phyloP scores from a whole-genome alignment of 1,284 basidiomycete species.

The Prillingera fragicola region DNA sequence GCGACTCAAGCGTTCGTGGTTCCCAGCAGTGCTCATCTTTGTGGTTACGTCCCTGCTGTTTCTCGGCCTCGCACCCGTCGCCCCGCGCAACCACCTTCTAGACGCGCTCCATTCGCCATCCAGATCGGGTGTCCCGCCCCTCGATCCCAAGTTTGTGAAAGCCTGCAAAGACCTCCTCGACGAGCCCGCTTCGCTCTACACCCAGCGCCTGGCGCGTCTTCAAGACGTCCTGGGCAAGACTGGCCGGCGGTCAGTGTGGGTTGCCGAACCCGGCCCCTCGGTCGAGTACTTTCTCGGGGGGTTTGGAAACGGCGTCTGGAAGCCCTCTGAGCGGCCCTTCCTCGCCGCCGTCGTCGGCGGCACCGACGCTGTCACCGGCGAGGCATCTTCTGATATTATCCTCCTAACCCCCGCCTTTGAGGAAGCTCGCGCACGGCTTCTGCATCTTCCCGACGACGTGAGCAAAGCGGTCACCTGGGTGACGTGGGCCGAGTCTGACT shows the following conservation, averaged over 20 bases:
- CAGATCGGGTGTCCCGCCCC: constrained; percentile 5
- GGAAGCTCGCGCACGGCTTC: constrained; percentile 58
- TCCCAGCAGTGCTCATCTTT: not conserved
- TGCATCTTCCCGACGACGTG: constrained; percentile 52
- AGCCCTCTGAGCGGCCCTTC: constrained; percentile 68
- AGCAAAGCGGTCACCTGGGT: constrained; percentile 53
- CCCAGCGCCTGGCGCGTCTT: not conserved
- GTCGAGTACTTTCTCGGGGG: constrained; percentile 67
- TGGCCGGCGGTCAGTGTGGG: constrained; percentile 25
- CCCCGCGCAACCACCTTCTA: not conserved
- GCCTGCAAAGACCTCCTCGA: constrained; percentile 15
- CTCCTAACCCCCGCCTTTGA: constrained; percentile 75
- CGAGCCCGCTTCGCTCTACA: not conserved
- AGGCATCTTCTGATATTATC: constrained; percentile 47
- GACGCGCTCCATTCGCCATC: constrained; percentile 1
- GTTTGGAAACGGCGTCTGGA: constrained; percentile 57
- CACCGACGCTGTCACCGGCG: constrained; percentile 30
- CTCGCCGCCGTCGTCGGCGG: constrained; percentile 57
- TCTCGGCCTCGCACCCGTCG: not conserved
- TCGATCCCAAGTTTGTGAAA: not conserved
- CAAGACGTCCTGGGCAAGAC: too few species aligned
- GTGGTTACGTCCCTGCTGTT: not conserved
- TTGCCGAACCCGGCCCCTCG: constrained; percentile 69
- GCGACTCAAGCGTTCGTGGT: too few species aligned
- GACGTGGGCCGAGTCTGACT: constrained; percentile 67